Evolutionary conservation across 345 rosid species (phyloP).

Genomic region (Boechera retrofracta): DNA sequence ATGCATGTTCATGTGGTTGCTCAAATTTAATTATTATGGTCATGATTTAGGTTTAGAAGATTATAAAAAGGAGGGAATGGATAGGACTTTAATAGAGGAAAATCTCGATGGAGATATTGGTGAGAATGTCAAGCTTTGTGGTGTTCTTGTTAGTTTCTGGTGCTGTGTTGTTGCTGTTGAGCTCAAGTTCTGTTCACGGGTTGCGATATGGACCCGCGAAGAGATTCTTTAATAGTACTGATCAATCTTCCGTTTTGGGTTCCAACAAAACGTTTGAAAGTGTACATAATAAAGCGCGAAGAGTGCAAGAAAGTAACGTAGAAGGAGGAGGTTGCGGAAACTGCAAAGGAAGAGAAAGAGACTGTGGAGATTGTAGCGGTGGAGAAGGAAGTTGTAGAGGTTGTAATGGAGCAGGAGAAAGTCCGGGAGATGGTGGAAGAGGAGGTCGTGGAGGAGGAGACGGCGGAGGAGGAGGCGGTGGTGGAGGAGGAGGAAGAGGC

Average conservation of each 20-base stretch:
- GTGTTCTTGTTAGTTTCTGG: constrained; percentile 16
- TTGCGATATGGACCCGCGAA: constrained; percentile 13
- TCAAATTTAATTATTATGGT: not conserved
- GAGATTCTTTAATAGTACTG: constrained; percentile 9
- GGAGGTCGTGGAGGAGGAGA: constrained; percentile 21
- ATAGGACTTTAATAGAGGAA: not conserved
- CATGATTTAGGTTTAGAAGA: not conserved
- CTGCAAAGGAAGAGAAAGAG: constrained; percentile 24
- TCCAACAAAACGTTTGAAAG: constrained; percentile 5
- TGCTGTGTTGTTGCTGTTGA: constrained; percentile 24
- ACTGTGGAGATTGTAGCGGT: constrained; percentile 25
- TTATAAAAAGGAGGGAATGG: constrained; percentile 15
- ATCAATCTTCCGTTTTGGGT: constrained; percentile 10
- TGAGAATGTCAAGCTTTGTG: constrained; percentile 29
- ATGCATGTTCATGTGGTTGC: constrained; percentile 31
- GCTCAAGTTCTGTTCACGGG: constrained; percentile 32
- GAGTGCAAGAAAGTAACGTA: constrained; percentile 28
- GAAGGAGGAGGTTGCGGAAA: constrained; percentile 25
- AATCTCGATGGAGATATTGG: constrained; percentile 25
- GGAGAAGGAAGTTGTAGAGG: constrained; percentile 21
- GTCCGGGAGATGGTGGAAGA: constrained; percentile 23
- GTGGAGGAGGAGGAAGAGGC: not conserved
- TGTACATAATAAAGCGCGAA: constrained; percentile 22
- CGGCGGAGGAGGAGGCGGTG: too few species aligned
- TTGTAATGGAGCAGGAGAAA: constrained; percentile 33